These are phyloP conservation scores for Naganishia cerealis DNA, from an alignment of 1,284 basidiomycete genomes.

Conservation along the genomic window DNA sequence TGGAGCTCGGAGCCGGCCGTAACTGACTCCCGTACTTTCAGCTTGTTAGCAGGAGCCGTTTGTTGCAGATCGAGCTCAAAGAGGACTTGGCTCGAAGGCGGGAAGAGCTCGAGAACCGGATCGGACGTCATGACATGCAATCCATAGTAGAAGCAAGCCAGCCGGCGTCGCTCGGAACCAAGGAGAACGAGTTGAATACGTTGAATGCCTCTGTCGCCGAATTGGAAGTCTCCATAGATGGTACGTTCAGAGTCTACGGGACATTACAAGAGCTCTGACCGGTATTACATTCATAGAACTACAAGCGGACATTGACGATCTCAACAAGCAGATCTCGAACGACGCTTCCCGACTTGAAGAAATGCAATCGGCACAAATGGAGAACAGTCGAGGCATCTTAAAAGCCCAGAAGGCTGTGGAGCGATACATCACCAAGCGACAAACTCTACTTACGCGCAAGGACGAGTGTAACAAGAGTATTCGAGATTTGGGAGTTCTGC, in stretches of 20 bases:
- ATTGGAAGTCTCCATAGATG: conserved; percentile 65
- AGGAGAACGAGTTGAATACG: conserved; percentile 56
- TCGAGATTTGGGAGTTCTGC: conserved; percentile 90
- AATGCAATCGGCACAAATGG: conserved; percentile 74
- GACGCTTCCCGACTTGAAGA: conserved; percentile 69
- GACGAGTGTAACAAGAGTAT: conserved; percentile 93
- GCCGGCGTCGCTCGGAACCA: conserved; percentile 18
- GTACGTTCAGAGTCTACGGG: conserved; percentile 54
- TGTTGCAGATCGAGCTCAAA: conserved; percentile 87
- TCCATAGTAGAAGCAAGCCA: conserved; percentile 19
- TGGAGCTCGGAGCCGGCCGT: neutral
- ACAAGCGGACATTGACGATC: conserved; percentile 61
- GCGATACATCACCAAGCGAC: conserved; percentile 85
- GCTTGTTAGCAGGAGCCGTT: conserved; percentile 74
- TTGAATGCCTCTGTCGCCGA: conserved; percentile 67
- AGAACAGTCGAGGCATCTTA: conserved; percentile 79
- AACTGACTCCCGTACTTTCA: conserved; percentile 48
- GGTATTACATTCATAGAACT: conserved; percentile 43
- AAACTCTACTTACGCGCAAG: conserved; percentile 77
- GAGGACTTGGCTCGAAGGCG: conserved; percentile 77
- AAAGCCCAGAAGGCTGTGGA: conserved; percentile 93
- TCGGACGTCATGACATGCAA: conserved; percentile 55
- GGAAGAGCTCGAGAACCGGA: conserved; percentile 72
- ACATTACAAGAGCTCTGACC: conserved; percentile 27
- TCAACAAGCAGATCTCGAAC: conserved; percentile 67